These are phyloP conservation scores for Whalleya microplaca DNA, from an alignment of 2,329 filamentous ascomycete species.

Conservation along the genomic window DNA sequence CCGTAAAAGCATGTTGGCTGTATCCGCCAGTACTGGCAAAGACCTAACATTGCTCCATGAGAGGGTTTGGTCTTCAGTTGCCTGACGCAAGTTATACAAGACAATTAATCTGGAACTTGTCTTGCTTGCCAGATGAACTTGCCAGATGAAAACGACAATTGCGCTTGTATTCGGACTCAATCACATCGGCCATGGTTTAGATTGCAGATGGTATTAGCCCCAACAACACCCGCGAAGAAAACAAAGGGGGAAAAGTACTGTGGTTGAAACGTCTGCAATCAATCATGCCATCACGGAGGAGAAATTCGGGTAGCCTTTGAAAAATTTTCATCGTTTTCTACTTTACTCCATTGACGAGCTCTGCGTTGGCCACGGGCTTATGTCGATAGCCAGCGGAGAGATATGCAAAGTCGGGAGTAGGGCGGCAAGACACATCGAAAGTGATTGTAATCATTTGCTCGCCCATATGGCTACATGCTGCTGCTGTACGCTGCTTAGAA, in stretches of 20 bases:
- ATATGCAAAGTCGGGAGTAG: slow-evolving; percentile 14
- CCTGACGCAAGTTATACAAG: no score
- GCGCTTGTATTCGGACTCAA: no score
- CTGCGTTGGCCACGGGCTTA: neutral
- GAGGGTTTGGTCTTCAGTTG: no score
- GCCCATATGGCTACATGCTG: slow-evolving; percentile 2
- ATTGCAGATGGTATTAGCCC: no score
- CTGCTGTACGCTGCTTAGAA: slow-evolving; percentile 3
- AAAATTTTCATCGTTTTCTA: neutral
- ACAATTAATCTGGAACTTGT: no score
- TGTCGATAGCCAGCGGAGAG: neutral
- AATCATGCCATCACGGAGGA: neutral
- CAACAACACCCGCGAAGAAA: no score
- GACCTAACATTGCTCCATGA: no score
- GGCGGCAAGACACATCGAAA: slow-evolving; percentile 15
- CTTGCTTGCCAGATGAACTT: no score
- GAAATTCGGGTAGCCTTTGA: neutral
- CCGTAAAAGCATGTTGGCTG: no score
- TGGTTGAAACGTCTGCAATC: neutral
- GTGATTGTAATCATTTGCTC: slow-evolving; percentile 1
- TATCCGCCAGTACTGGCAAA: no score
- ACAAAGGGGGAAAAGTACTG: neutral
- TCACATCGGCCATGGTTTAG: no score
- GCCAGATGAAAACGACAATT: no score
- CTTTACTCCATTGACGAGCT: neutral